Evolutionary conservation across 305 asterid genomes (phyloP).

Genomic region (Fraxinus ornus): DNA sequence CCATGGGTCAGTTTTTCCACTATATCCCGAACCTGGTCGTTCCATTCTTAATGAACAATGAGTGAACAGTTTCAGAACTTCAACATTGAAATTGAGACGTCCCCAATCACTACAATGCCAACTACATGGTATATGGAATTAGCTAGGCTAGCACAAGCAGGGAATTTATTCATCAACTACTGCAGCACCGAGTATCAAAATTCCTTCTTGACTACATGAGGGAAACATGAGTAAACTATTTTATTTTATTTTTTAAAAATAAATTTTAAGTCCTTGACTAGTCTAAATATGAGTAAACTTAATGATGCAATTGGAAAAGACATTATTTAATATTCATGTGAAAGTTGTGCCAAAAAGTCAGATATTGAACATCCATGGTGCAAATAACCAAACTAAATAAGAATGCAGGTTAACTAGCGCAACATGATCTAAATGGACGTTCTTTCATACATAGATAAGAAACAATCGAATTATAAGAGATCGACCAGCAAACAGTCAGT

Average conservation of each 20-base stretch:
- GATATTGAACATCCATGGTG: background rate
- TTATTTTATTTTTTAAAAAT: background rate
- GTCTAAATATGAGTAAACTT: background rate
- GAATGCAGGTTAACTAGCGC: background rate
- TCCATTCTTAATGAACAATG: background rate
- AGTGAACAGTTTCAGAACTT: background rate
- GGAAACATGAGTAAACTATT: background rate
- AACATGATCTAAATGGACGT: background rate
- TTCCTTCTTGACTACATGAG: background rate
- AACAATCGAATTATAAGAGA: conserved; percentile 8
- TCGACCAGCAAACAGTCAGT: conserved; percentile 7
- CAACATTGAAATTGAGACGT: background rate
- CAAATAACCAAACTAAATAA: background rate
- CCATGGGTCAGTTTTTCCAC: background rate
- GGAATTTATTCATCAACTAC: background rate
- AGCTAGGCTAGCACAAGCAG: background rate
- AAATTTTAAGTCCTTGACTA: background rate
- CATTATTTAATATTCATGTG: background rate
- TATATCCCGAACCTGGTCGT: background rate
- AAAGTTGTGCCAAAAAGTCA: background rate
- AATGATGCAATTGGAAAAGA: background rate
- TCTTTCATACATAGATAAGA: background rate
- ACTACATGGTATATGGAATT: background rate
- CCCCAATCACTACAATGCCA: background rate
- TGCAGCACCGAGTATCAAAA: background rate